Conservation (phyloP, 2,329 filamentous ascomycete genomes). For the Periconia macrospinosa region DNA sequence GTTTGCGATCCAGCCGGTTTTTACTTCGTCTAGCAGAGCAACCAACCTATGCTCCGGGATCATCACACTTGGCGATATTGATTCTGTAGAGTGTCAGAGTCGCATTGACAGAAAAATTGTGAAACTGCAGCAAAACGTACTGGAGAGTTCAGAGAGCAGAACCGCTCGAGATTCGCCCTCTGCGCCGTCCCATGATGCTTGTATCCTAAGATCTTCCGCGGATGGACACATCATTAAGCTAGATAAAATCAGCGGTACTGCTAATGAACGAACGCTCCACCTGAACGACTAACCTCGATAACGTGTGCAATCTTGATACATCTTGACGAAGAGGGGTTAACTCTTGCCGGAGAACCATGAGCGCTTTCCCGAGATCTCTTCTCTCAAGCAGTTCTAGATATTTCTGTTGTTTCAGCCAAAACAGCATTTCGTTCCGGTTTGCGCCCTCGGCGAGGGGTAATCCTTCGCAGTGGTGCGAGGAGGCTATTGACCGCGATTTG, state of each 20-base stretch:
- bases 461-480: slow-evolving; percentile 50
- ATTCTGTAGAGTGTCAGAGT: slow-evolving; percentile 57
- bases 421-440: slow-evolving; percentile 78
- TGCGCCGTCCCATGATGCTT: slow-evolving; percentile 85
- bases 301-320: slow-evolving; percentile 72
- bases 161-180: slow-evolving; percentile 71
- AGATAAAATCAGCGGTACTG: slow-evolving; percentile 21
- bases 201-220: slow-evolving; percentile 72
- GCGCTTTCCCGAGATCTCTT: slow-evolving; percentile 70
- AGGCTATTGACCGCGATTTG: slow-evolving; percentile 29
- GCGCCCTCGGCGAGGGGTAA: slow-evolving; percentile 75
- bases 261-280: neutral
- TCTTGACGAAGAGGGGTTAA: slow-evolving; percentile 84
- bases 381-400: slow-evolving; percentile 87
- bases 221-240: slow-evolving; percentile 88
- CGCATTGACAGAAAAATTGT: neutral
- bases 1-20: slow-evolving; percentile 76
- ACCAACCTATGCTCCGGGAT: slow-evolving; percentile 89
- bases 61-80: slow-evolving; percentile 95
- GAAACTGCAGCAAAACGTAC: slow-evolving; percentile 52
- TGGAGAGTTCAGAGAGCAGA: slow-evolving; percentile 80
- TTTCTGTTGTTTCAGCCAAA: slow-evolving; percentile 89
- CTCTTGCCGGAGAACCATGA: slow-evolving; percentile 84
- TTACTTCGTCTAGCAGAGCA: slow-evolving; percentile 78
- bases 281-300: slow-evolving; percentile 64